These are phyloP conservation scores for Recurvomyces mirabilis DNA, from an alignment of 495 filamentous ascomycete species.

Conservation along the genomic window DNA sequence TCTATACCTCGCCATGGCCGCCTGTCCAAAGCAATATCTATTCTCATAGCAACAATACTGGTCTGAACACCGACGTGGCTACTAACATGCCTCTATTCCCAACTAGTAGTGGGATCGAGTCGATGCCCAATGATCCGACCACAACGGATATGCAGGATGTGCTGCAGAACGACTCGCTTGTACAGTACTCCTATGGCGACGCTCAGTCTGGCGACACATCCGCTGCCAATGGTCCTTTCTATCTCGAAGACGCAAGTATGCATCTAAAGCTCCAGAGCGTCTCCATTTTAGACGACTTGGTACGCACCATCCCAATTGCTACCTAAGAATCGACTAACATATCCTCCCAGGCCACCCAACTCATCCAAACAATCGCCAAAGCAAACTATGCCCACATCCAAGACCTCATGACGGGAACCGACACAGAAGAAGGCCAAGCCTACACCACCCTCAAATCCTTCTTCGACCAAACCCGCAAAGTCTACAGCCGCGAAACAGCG, in stretches of 20 bases:
- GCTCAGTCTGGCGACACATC: background rate
- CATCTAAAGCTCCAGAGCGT: conserved; percentile 57
- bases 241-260: conserved; percentile 39
- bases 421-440: conserved; percentile 68
- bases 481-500: conserved; percentile 58
- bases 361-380: conserved; percentile 56
- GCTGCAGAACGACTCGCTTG: background rate
- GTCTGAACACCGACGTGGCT: background rate
- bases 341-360: conserved; percentile 50
- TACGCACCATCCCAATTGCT: conserved; percentile 28
- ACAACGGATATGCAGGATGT: background rate
- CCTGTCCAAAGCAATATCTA: background rate
- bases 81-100: conserved; percentile 4
- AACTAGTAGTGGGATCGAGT: background rate
- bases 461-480: conserved; percentile 69
- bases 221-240: background rate
- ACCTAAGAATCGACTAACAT: background rate
- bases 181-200: background rate
- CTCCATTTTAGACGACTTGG: conserved; percentile 62
- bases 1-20: conserved; percentile 11
- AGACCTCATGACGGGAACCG: conserved; percentile 56
- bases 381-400: conserved; percentile 62
- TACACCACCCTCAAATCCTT: conserved; percentile 68
- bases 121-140: background rate
- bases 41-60: background rate